phyloP scores from a whole-genome alignment of 768 basidiomycete genomes.

The Suillus hirtellus region DNA sequence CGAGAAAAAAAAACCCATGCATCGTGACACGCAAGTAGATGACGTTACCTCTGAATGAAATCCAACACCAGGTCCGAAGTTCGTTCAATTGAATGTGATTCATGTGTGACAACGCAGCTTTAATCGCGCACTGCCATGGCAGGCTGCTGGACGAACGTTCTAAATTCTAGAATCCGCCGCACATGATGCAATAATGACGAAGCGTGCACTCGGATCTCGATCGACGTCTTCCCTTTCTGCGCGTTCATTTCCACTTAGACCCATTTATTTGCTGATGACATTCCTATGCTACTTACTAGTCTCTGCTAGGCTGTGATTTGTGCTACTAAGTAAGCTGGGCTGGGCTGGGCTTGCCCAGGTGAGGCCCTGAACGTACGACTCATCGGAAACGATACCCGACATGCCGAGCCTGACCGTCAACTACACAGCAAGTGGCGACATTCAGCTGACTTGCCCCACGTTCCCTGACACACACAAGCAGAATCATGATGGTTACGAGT shows the following conservation, averaged over 20 bases:
- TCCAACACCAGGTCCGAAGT: neutral
- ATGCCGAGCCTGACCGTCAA: too few relatives aligned
- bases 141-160: neutral
- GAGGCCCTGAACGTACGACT: too few relatives aligned
- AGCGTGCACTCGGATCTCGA: neutral
- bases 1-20: neutral
- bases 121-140: neutral
- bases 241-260: too few relatives aligned
- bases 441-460: too few relatives aligned
- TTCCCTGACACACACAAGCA: too few relatives aligned
- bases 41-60: neutral
- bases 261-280: too few relatives aligned
- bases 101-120: neutral
- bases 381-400: too few relatives aligned
- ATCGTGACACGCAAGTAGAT: neutral
- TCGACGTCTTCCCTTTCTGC: neutral
- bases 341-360: too few relatives aligned
- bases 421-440: too few relatives aligned
- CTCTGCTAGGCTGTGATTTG: too few relatives aligned
- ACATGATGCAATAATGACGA: neutral
- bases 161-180: neutral
- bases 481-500: neutral
- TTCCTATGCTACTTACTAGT: too few relatives aligned
- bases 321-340: too few relatives aligned
- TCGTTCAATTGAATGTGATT: neutral